A percentile compares a stretch with the other conserved stretches of the same genome.
phyloP scores from a whole-genome alignment of 495 filamentous ascomycete species.

The Acidiella bohemica region DNA sequence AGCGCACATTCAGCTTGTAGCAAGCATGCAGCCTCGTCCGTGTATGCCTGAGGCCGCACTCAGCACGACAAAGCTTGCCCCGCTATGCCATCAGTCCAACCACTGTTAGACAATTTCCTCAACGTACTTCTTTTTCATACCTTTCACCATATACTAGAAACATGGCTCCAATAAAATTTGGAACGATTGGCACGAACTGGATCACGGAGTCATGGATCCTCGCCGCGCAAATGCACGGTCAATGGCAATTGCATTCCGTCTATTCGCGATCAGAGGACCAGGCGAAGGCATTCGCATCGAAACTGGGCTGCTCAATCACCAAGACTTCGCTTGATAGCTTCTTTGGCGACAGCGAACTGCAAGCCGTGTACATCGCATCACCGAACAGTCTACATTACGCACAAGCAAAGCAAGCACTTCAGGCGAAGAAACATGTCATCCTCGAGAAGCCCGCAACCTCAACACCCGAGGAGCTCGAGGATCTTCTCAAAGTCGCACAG shows the following conservation, averaged over 20 bases:
- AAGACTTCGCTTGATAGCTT: slow-evolving; percentile 23
- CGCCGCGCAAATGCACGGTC: slow-evolving; percentile 22
- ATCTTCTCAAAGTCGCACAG: slow-evolving; percentile 27
- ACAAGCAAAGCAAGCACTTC: slow-evolving; percentile 31
- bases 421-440: slow-evolving; percentile 37
- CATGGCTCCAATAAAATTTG: slow-evolving; percentile 8
- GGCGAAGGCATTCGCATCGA: slow-evolving; percentile 21
- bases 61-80: neutral
- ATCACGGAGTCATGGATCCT: slow-evolving; percentile 28
- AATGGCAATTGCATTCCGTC: slow-evolving; percentile 25
- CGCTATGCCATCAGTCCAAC: neutral
- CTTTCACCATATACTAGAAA: no score
- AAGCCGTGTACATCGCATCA: slow-evolving; percentile 38
- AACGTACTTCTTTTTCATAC: no score
- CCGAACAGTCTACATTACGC: slow-evolving; percentile 37
- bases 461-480: slow-evolving; percentile 30
- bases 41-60: neutral
- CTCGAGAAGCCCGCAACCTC: slow-evolving; percentile 37
- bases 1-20: no score
- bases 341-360: slow-evolving; percentile 29
- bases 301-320: slow-evolving; percentile 13
- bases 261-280: slow-evolving; percentile 26
- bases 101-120: no score
- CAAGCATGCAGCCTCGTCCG: neutral
- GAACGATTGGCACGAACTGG: slow-evolving; percentile 25